Evolutionary conservation across 352 stramenopile species (phyloP).

Genomic region (Phytopythium ostracodes): DNA sequence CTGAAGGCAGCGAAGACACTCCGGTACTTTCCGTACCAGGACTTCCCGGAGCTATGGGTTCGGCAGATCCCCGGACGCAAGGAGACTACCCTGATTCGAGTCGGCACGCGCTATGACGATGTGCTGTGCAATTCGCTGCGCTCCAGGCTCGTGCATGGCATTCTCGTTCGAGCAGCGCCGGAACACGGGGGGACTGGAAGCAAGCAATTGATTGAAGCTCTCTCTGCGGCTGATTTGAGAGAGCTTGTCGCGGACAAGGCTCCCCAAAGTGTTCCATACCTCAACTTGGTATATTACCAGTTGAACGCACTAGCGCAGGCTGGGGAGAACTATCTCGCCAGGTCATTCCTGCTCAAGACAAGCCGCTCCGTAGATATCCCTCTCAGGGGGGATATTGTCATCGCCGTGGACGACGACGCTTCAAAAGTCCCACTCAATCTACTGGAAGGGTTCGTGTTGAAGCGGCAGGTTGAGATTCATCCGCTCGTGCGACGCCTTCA

Average conservation of each 20-base stretch:
- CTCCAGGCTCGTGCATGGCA: conserved; percentile 52
- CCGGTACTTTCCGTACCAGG: conserved; percentile 54
- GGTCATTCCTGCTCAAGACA: conserved; percentile 42
- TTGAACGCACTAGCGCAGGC: conserved; percentile 16
- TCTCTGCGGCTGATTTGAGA: conserved; percentile 50
- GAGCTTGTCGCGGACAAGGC: conserved; percentile 39
- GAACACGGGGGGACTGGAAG: conserved; percentile 5
- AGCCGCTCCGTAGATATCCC: neutral
- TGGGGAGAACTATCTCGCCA: conserved; percentile 39
- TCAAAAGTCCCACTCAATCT: conserved; percentile 52
- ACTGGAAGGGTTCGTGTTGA: conserved; percentile 65
- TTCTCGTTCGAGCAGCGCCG: conserved; percentile 40
- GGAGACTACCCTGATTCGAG: conserved; percentile 37
- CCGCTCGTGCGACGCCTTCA: conserved; percentile 53
- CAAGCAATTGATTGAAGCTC: conserved; percentile 21
- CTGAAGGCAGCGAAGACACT: conserved; percentile 51
- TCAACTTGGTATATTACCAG: conserved; percentile 62
- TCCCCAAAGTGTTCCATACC: conserved; percentile 47
- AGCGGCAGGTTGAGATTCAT: conserved; percentile 59
- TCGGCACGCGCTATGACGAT: conserved; percentile 53
- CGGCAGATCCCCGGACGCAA: conserved; percentile 32
- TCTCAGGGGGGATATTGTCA: conserved; percentile 52
- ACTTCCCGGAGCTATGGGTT: conserved; percentile 56
- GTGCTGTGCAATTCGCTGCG: conserved; percentile 57
- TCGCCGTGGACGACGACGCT: conserved; percentile 48